phyloP scores from a whole-genome alignment of 306 rosid genomes.

The Cicer pinnatifidum region DNA sequence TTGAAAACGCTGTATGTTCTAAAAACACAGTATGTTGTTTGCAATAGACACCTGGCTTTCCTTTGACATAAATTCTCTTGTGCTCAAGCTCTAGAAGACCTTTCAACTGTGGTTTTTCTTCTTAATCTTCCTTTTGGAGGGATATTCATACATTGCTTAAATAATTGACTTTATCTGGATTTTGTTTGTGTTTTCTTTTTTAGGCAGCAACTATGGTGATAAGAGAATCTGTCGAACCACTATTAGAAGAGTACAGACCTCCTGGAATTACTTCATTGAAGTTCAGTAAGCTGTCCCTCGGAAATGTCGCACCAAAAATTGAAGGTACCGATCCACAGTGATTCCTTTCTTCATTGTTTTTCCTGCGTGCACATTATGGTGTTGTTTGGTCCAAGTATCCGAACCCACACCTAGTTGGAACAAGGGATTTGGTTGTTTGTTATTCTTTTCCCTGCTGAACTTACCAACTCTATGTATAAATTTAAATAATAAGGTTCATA shows the following conservation, averaged over 20 bases:
- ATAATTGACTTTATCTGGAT: slow-evolving; percentile 36
- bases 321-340: slow-evolving; percentile 65
- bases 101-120: slow-evolving; percentile 33
- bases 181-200: slow-evolving; percentile 37
- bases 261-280: slow-evolving; percentile 87
- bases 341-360: slow-evolving; percentile 9
- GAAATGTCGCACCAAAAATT: slow-evolving; percentile 87
- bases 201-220: slow-evolving; percentile 89
- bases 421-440: slow-evolving; percentile 1
- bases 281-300: slow-evolving; percentile 89
- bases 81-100: slow-evolving; percentile 19
- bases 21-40: background rate
- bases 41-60: slow-evolving; percentile 28
- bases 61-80: background rate
- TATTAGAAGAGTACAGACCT: slow-evolving; percentile 89
- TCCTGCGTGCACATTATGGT: background rate
- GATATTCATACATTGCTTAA: slow-evolving; percentile 32
- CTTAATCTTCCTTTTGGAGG: slow-evolving; percentile 1
- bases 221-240: slow-evolving; percentile 91
- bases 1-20: background rate
- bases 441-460: slow-evolving; percentile 3
- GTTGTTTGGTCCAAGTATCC: background rate
- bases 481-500: slow-evolving; percentile 32
- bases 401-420: background rate
- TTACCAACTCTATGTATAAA: slow-evolving; percentile 14